Evolutionary conservation across 2,329 filamentous ascomycete genomes (phyloP).

Genomic region (Paecilomyces niveus): DNA sequence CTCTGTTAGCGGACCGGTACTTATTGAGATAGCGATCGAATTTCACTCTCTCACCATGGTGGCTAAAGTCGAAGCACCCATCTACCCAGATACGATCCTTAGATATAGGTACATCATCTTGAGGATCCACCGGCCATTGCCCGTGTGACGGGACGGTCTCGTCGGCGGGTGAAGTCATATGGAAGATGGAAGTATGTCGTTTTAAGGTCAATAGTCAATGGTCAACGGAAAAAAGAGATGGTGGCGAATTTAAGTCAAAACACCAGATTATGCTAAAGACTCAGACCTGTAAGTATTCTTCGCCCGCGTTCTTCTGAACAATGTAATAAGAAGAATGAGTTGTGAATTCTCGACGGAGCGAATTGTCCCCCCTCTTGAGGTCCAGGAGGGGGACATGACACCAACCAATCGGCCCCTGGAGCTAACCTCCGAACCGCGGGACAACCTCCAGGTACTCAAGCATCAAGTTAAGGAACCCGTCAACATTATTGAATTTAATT

Average conservation of each 20-base stretch:
- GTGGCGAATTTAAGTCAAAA: not conserved
- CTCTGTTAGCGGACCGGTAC: conserved; percentile 2
- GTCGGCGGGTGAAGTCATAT: conserved; percentile 12
- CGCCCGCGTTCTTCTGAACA: not conserved
- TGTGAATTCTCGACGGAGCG: not conserved
- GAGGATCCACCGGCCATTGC: conserved; percentile 59
- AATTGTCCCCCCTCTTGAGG: not conserved
- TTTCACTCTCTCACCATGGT: conserved; percentile 62
- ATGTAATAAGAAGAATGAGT: not conserved
- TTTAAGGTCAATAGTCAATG: not conserved
- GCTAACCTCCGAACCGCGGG: not conserved
- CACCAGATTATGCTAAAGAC: not conserved
- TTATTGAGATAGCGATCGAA: not conserved
- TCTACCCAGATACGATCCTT: conserved; percentile 91
- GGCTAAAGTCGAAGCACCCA: conserved; percentile 98
- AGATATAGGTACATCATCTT: conserved; percentile 50
- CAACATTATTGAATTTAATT: not conserved
- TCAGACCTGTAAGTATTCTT: not conserved
- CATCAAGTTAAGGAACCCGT: not conserved
- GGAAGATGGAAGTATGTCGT: not conserved
- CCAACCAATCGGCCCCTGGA: not conserved
- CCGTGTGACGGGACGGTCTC: conserved; percentile 45
- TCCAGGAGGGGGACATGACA: not conserved
- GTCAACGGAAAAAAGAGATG: not conserved
- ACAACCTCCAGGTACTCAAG: not conserved